Evolutionary conservation across 2,329 filamentous ascomycete species (phyloP).

Genomic region (Xylariales sp.): DNA sequence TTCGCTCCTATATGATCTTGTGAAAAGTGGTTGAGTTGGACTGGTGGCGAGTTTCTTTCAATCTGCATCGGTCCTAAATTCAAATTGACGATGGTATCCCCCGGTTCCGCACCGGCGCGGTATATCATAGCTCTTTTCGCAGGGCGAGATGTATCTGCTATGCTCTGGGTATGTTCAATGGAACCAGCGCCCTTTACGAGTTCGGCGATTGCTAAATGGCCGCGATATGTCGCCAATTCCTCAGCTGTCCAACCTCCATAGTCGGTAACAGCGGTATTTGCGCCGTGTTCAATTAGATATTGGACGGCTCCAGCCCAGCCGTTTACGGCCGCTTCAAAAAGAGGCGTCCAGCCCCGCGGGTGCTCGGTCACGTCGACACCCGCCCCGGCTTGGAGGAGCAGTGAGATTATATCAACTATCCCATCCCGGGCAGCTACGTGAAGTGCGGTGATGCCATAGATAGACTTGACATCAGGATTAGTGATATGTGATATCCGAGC

Average conservation of each 20-base stretch:
- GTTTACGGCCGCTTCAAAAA: constrained; percentile 48
- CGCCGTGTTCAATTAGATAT: constrained; percentile 46
- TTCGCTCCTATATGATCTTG: background rate
- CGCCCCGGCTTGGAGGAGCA: constrained; percentile 3
- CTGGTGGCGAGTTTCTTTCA: constrained; percentile 9
- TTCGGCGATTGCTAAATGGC: constrained; percentile 47
- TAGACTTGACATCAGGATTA: constrained; percentile 28
- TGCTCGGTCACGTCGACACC: constrained; percentile 41
- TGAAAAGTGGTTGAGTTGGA: constrained; percentile 4
- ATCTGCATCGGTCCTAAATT: constrained; percentile 27
- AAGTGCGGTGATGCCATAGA: constrained; percentile 42
- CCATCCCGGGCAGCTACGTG: constrained; percentile 44
- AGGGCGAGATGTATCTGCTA: background rate
- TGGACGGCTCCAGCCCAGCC: constrained; percentile 45
- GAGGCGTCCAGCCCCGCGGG: constrained; percentile 49
- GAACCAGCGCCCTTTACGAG: constrained; percentile 15
- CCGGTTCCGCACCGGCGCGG: background rate
- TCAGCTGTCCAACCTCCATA: constrained; percentile 50
- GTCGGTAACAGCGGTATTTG: constrained; percentile 42
- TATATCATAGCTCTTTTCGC: background rate
- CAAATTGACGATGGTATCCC: constrained; percentile 10
- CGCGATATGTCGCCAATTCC: constrained; percentile 52
- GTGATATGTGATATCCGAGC: constrained; percentile 7
- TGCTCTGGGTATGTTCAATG: background rate
- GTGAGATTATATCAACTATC: constrained; percentile 29